These are phyloP conservation scores for Ceratocystis lukuohia DNA, from an alignment of 2,329 filamentous ascomycete genomes.

Conservation along the genomic window DNA sequence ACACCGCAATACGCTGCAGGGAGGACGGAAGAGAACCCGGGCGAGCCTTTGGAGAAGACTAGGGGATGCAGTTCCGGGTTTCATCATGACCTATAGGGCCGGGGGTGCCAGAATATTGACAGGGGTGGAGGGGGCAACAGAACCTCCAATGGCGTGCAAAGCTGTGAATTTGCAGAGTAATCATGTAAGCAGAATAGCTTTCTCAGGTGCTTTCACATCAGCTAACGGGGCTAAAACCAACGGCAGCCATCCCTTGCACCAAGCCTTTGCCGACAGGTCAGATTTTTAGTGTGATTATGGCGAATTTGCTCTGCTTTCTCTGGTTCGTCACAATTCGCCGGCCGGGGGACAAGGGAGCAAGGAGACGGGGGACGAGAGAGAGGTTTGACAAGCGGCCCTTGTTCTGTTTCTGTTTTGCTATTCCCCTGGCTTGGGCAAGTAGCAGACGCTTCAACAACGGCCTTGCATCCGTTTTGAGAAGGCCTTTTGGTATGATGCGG, in stretches of 20 bases:
- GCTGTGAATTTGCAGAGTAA: background rate
- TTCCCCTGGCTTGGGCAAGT: background rate
- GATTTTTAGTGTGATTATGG: background rate
- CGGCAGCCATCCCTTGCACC: background rate
- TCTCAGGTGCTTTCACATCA: background rate
- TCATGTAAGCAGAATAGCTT: background rate
- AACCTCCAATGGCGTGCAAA: background rate
- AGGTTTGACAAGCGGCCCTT: background rate
- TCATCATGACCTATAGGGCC: background rate
- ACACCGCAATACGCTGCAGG: constrained; percentile 4
- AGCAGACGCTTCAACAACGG: background rate
- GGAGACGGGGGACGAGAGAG: background rate
- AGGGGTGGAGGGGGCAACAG: background rate
- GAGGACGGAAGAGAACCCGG: constrained; percentile 9
- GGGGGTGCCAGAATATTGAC: background rate
- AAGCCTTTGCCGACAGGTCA: constrained; percentile 1
- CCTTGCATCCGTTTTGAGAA: background rate
- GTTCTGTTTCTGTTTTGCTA: too few relatives aligned
- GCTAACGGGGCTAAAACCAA: too few relatives aligned
- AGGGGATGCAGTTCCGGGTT: constrained; percentile 1
- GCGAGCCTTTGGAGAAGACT: background rate
- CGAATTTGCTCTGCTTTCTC: background rate
- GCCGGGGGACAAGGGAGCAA: background rate
- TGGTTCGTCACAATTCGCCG: background rate
- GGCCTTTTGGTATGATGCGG: background rate